phyloP scores from a whole-genome alignment of 768 basidiomycete genomes.

The Clitopilus hobsonii region DNA sequence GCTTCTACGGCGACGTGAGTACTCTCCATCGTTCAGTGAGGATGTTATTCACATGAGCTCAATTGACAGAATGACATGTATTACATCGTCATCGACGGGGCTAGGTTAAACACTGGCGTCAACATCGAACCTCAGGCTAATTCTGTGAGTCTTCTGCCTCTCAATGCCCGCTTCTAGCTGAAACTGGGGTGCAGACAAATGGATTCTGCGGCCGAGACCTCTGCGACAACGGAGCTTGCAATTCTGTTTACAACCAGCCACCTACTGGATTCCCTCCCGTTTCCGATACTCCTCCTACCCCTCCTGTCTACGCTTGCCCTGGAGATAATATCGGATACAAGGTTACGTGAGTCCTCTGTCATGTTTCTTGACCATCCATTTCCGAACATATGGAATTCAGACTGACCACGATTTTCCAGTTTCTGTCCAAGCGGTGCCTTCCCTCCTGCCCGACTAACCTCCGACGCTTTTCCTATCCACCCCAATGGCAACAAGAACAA shows the following conservation, averaged over 20 bases:
- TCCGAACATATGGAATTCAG: background rate
- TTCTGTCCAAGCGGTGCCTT: slow-evolving; percentile 22
- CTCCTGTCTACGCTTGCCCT: slow-evolving; percentile 19
- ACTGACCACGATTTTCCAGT: no score
- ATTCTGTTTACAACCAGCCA: slow-evolving; percentile 16
- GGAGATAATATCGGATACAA: slow-evolving; percentile 14
- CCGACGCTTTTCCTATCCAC: slow-evolving; percentile 15
- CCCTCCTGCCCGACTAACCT: slow-evolving; percentile 9
- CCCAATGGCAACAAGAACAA: slow-evolving; percentile 20
- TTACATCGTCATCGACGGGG: slow-evolving; percentile 23
- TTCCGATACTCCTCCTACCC: slow-evolving; percentile 8
- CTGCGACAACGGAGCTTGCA: slow-evolving; percentile 12
- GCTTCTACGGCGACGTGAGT: slow-evolving; percentile 19
- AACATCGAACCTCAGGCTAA: slow-evolving; percentile 15
- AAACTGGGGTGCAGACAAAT: slow-evolving; percentile 5
- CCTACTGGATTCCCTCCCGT: slow-evolving; percentile 20
- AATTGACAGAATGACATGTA: slow-evolving; percentile 19
- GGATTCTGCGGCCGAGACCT: slow-evolving; percentile 16
- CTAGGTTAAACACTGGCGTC: slow-evolving; percentile 21
- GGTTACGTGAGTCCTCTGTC: slow-evolving; percentile 17
- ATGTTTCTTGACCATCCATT: background rate
- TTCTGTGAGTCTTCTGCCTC: slow-evolving; percentile 6
- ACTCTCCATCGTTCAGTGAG: background rate
- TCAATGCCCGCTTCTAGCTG: background rate
- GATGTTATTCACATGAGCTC: background rate